A percentile compares a stretch with the other conserved stretches of the same genome.
Conservation (phyloP, 345 rosid species). For the Sisymbrium irio region DNA sequence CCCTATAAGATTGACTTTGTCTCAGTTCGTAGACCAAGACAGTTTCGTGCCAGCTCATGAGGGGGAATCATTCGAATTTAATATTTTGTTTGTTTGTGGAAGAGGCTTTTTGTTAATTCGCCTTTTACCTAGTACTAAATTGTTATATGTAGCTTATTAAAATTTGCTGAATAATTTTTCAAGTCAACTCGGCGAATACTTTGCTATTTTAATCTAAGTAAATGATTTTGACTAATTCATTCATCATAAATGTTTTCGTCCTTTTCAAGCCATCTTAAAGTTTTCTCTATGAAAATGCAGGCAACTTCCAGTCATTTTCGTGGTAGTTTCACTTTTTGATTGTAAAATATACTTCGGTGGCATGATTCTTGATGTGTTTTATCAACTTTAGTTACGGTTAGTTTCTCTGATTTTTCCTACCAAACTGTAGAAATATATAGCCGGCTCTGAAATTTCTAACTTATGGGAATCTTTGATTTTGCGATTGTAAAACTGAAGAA, state of each 20-base stretch:
- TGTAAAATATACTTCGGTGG: slow-evolving; percentile 2
- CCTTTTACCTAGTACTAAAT: not conserved
- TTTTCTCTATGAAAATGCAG: slow-evolving; percentile 20
- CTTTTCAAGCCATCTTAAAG: not conserved
- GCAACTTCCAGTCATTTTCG: slow-evolving; percentile 22
- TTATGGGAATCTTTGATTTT: not conserved
- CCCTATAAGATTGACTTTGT: slow-evolving; percentile 24
- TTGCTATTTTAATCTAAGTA: not conserved
- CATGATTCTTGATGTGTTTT: slow-evolving; percentile 11
- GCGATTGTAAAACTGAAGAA: not conserved
- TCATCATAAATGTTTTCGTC: not conserved
- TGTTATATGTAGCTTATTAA: not conserved
- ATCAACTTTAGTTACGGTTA: slow-evolving; percentile 5
- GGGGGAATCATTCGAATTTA: slow-evolving; percentile 21
- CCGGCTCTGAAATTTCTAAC: not conserved
- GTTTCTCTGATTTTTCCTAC: not conserved
- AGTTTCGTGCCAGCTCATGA: slow-evolving; percentile 28
- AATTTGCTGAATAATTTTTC: not conserved
- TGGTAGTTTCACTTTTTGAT: slow-evolving; percentile 18
- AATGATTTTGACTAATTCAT: slow-evolving; percentile 9
- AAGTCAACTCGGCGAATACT: not conserved
- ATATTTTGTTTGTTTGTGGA: slow-evolving; percentile 26
- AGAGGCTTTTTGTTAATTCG: not conserved
- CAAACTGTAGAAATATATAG: not conserved
- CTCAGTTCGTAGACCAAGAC: slow-evolving; percentile 14